A percentile compares a stretch with the other conserved stretches of the same genome.
phyloP scores from a whole-genome alignment of 495 filamentous ascomycete genomes.

The Penicillium pancosmium region DNA sequence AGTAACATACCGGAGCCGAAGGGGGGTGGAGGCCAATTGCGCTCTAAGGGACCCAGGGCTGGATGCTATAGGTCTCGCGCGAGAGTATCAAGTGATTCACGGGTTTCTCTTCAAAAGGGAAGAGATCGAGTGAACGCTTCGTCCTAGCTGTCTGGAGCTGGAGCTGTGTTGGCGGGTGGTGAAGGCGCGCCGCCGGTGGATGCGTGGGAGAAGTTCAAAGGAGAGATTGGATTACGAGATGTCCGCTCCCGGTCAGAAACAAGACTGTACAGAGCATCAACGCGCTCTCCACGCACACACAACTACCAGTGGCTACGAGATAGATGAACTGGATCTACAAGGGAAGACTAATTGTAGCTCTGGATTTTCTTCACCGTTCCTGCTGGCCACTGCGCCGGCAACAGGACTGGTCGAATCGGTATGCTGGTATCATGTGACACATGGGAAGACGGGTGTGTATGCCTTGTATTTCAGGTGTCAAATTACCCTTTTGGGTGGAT shows the following conservation, averaged over 20 bases:
- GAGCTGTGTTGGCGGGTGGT: slow-evolving; percentile 15
- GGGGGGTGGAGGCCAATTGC: slow-evolving; percentile 19
- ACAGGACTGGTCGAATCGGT: slow-evolving; percentile 13
- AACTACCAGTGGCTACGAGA: neutral
- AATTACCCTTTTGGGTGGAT: neutral
- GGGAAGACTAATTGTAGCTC: neutral
- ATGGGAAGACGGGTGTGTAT: neutral
- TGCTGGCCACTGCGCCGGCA: slow-evolving; percentile 10
- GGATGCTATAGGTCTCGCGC: slow-evolving; percentile 3
- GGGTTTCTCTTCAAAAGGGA: neutral
- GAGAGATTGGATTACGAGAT: slow-evolving; percentile 26
- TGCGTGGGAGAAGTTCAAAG: slow-evolving; percentile 25
- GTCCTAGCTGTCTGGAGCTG: neutral
- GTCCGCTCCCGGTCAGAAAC: slow-evolving; percentile 25
- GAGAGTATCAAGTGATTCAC: neutral
- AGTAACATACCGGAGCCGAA: slow-evolving; percentile 29
- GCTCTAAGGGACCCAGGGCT: slow-evolving; percentile 10
- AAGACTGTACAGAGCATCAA: slow-evolving; percentile 11
- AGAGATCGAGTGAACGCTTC: neutral
- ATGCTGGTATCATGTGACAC: slow-evolving; percentile 25
- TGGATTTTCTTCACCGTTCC: slow-evolving; percentile 9
- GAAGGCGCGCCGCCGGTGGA: slow-evolving; percentile 17
- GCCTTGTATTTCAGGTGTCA: slow-evolving; percentile 11
- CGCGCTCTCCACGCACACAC: slow-evolving; percentile 15
- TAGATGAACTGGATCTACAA: neutral